These are phyloP conservation scores for Immersiella caudata DNA, from an alignment of 495 filamentous ascomycete species.

Conservation along the genomic window DNA sequence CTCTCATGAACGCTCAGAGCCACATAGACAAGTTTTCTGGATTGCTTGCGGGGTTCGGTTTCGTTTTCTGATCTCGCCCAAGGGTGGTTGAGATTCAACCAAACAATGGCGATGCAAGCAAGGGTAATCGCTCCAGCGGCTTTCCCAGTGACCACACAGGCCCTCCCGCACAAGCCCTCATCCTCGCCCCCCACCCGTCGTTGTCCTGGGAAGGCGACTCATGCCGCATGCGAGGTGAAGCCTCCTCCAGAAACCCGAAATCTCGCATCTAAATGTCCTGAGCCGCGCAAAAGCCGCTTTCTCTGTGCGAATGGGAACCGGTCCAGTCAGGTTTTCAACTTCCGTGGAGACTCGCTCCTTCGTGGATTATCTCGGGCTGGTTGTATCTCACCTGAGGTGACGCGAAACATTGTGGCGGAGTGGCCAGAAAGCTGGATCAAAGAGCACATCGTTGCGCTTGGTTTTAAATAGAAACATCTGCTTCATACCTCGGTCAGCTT, in stretches of 20 bases:
- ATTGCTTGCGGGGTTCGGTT: slow-evolving; percentile 14
- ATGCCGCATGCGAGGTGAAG: neutral
- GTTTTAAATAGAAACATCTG: slow-evolving; percentile 6
- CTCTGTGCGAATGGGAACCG: neutral
- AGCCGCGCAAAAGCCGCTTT: neutral
- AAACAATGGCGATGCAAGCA: neutral
- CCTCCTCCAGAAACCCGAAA: neutral
- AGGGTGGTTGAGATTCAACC: slow-evolving; percentile 1
- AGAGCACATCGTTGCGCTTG: neutral
- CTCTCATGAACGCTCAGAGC: neutral
- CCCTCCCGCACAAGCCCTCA: neutral
- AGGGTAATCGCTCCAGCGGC: neutral
- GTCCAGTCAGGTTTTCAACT: neutral
- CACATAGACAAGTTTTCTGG: neutral
- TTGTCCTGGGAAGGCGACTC: neutral
- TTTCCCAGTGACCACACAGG: neutral
- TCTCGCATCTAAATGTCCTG: neutral
- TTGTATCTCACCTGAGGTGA: slow-evolving; percentile 3
- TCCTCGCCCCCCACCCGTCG: neutral
- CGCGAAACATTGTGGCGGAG: slow-evolving; percentile 5
- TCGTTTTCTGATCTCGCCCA: slow-evolving; percentile 5
- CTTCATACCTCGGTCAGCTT: neutral
- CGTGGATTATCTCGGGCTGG: neutral
- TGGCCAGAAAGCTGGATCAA: neutral
- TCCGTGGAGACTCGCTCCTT: neutral